These are phyloP conservation scores for Glycine tomentella DNA, from an alignment of 306 rosid genomes.

Conservation along the genomic window DNA sequence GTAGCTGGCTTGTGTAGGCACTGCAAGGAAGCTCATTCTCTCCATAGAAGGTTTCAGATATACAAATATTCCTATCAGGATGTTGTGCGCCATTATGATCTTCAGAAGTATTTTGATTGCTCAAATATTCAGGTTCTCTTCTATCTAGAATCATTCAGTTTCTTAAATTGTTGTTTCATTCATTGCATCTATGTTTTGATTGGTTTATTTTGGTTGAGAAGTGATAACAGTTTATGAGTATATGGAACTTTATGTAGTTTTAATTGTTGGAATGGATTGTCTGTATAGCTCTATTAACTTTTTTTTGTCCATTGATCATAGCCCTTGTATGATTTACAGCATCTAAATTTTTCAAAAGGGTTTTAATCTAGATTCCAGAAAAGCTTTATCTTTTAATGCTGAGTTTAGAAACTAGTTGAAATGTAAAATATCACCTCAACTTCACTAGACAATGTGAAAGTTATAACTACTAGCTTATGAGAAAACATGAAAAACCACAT, in stretches of 20 bases:
- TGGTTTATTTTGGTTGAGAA: no score
- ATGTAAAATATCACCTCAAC: no score
- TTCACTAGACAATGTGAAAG: no score
- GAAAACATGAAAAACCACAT: neutral
- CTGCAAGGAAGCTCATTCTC: slow-evolving; percentile 64
- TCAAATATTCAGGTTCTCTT: slow-evolving; percentile 81
- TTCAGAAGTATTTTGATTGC: slow-evolving; percentile 77
- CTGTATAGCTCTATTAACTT: neutral
- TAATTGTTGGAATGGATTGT: neutral
- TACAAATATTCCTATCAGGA: slow-evolving; percentile 76
- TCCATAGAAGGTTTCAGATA: slow-evolving; percentile 72
- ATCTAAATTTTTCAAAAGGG: neutral
- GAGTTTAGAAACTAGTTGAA: neutral
- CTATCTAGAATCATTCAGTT: neutral
- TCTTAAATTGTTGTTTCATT: neutral
- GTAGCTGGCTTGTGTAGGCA: slow-evolving; percentile 64
- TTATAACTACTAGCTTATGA: no score
- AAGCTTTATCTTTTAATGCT: no score
- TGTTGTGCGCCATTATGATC: slow-evolving; percentile 72
- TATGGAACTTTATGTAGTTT: neutral
- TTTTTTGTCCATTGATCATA: neutral
- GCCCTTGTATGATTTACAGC: neutral
- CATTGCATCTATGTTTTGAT: no score
- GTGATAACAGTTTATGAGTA: no score
- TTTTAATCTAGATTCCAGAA: neutral